phyloP scores from a whole-genome alignment of 176 grass and related monocot genomes.

The Poa pratensis region DNA sequence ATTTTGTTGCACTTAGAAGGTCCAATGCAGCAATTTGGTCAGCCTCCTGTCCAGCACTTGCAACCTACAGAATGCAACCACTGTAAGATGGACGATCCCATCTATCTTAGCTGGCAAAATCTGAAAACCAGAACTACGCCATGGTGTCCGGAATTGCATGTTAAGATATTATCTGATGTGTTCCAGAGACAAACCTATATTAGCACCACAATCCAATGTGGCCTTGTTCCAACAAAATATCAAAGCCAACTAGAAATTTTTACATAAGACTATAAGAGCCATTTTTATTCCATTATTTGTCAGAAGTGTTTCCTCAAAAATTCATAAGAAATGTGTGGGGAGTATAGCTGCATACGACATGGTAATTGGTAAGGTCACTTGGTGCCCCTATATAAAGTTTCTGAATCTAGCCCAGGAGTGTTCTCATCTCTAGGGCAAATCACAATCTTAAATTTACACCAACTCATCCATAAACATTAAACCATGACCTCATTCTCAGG shows the following conservation, averaged over 20 bases:
- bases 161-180: neutral
- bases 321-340: neutral
- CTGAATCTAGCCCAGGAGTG: neutral
- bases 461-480: neutral
- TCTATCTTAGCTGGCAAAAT: conserved; percentile 16
- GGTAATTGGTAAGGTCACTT: neutral
- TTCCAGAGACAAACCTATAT: conserved; percentile 2
- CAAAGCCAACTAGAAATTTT: conserved; percentile 16
- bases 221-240: neutral
- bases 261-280: neutral
- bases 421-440: conserved; percentile 2
- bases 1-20: conserved; percentile 77
- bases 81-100: conserved; percentile 39
- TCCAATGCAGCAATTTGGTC: conserved; percentile 81
- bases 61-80: conserved; percentile 62
- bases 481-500: neutral
- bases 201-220: conserved; percentile 2
- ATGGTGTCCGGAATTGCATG: neutral
- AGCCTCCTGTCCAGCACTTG: conserved; percentile 72
- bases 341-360: neutral
- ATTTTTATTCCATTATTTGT: neutral
- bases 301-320: neutral
- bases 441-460: conserved; percentile 1
- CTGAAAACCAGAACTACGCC: conserved; percentile 17
- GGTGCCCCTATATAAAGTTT: neutral